Evolutionary conservation across 176 grass and related monocot species (phyloP).

Genomic region (Juncus effusus): DNA sequence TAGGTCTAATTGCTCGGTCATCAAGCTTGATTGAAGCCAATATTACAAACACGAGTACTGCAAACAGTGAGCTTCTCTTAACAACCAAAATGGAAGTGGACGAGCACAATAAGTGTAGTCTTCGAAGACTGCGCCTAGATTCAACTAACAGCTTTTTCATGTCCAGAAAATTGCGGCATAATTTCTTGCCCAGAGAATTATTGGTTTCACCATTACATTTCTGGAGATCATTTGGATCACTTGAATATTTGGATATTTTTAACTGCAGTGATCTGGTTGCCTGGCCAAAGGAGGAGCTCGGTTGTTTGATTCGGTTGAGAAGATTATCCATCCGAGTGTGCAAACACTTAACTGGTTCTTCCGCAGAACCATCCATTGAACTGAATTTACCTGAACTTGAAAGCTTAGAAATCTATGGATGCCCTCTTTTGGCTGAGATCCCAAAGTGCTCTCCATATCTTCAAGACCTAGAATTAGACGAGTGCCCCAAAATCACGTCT

Average conservation of each 20-base stretch:
- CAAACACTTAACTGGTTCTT: constrained; percentile 6
- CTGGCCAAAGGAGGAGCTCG: constrained; percentile 3
- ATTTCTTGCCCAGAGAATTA: too few relatives aligned
- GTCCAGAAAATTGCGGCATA: neutral
- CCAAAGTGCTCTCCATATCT: neutral
- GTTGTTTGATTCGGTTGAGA: neutral
- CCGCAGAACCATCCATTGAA: neutral
- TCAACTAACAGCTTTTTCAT: constrained; percentile 8
- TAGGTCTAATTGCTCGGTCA: too few relatives aligned
- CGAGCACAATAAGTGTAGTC: neutral
- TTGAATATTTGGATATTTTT: constrained; percentile 13
- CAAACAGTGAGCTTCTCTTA: neutral
- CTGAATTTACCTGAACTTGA: neutral
- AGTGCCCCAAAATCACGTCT: too few relatives aligned
- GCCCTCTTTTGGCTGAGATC: neutral
- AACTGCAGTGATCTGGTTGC: neutral
- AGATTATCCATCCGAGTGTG: neutral
- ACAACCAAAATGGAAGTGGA: neutral
- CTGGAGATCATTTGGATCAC: neutral
- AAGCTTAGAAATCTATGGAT: constrained; percentile 3
- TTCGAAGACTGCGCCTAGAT: constrained; percentile 4
- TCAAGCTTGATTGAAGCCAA: too few relatives aligned
- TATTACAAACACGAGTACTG: too few relatives aligned
- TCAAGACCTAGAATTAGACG: too few relatives aligned
- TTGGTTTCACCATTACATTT: neutral